Conservation (phyloP, 2,329 filamentous ascomycete species). For the Ascochyta pisi region DNA sequence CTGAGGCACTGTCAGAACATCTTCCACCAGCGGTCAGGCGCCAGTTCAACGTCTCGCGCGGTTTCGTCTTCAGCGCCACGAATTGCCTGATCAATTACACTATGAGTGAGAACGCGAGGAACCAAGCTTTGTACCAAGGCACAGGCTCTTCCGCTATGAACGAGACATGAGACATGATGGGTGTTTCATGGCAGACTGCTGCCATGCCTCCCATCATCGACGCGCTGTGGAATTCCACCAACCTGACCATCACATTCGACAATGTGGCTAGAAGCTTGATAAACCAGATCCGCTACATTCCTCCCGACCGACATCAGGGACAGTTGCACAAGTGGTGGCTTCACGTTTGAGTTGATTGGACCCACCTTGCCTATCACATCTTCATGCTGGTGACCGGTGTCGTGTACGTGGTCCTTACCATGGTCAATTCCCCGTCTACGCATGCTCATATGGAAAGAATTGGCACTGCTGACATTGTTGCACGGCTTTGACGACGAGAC, state of each 20-base stretch:
- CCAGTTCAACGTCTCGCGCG: too few relatives aligned
- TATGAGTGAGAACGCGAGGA: neutral
- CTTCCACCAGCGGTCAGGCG: neutral
- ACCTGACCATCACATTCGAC: constrained; percentile 5
- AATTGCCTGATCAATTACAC: neutral
- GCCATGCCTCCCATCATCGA: neutral
- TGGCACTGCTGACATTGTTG: constrained; percentile 5
- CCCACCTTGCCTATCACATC: constrained; percentile 5
- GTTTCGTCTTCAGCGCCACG: neutral
- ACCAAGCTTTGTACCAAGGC: neutral
- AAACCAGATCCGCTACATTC: constrained; percentile 4
- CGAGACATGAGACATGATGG: neutral
- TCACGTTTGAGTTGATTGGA: constrained; percentile 7
- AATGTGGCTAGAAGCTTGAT: constrained; percentile 9
- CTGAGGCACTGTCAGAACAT: neutral
- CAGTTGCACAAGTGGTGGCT: constrained; percentile 3
- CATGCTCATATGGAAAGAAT: constrained; percentile 16
- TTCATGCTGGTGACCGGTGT: constrained; percentile 6
- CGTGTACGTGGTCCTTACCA: constrained; percentile 1
- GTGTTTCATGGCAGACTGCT: too few relatives aligned
- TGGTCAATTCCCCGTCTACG: constrained; percentile 4
- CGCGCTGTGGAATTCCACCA: constrained; percentile 5
- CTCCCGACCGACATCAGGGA: neutral
- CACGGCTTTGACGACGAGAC: constrained; percentile 15
- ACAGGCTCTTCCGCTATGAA: neutral